Base-by-base conservation (phyloP, 2,329 filamentous ascomycete species). In the Trichoderma breve region DNA sequence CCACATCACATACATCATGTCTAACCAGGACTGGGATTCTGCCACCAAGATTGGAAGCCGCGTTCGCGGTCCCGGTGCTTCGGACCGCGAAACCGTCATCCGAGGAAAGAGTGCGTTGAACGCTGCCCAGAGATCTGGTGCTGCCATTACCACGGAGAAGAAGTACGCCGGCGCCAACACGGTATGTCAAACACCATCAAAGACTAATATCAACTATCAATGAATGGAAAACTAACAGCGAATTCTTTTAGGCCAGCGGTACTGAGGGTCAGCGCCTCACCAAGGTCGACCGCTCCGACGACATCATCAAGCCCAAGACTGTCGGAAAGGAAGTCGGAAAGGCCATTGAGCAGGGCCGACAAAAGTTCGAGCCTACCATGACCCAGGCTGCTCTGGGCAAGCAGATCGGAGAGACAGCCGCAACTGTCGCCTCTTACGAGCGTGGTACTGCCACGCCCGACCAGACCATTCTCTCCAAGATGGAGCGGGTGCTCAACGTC, bases 231-330 rank as follows among this genome's bases (percentile, higher is more conserved):
- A 26, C 73, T 81, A 57, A 80, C 67, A 64, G 26, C 66, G 7
- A 15, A 26, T 30, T 15, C 32, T 65, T 34, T 66, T 47, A 83
- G 81, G 34, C 73, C 21, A 74, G 76, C 28, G 74, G 76, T 68
- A 77, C 77, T 76, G 95, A 98, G 84, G 96, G 96, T 77, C 96
- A 99, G 85, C 95, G 93, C 81, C 88, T 98, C 76, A 98, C 96
- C 76, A 98, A 98, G 87, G 95, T 99, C 83, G 96, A 98, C 87
- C 95, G 95, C 77, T 91, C 91, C 81, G 95, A 98, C 86, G 96
- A 98, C 82, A 97, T 98, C 84, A 92, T 98, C 84, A 97, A 97
- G 86, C 95, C 94, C 80, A 97, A 97, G 86, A 97, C 94, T 61
- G 87, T 98, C 72, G 94, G 94, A 81, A 87, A 88, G 79, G 87